Evolutionary conservation across 306 rosid species (phyloP), one percentile per base, ranked within the genome.

Genomic region (Cucurbita moschata): DNA sequence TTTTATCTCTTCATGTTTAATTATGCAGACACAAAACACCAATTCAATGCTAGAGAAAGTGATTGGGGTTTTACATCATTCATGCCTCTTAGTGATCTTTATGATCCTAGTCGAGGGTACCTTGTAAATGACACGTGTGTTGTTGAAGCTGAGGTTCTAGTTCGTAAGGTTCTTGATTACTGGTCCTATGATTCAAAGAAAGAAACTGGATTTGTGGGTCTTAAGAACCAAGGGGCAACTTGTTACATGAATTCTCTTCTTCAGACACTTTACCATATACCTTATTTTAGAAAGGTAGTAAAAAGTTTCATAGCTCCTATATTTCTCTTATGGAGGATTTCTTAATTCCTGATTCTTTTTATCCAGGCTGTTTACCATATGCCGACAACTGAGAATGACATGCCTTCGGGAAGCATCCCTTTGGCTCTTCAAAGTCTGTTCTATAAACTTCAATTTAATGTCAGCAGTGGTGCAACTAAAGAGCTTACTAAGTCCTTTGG

Each of bases 221-320:
- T 93, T 49, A 93, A 93, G 83, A 93, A 93, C 79, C 98, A 88
- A 85, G 98, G 98, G 74, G 96, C 98, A 73, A 93, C 98, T 47
- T 93, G 98, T 88, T 93, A 93, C 79, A 90, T 93, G 98, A 93
- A 93, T 83, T 92, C 98, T 78, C 88, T 90, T 40, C 98, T 92
- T 74, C 98, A 92, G 80, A 92, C 96, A 19, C 80, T 93, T 80
- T 93, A 87, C 78, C 98, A 93, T 85, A 87, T 93, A 78, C 88
- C 98, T 54, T 90, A 87, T 82, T 93, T 93, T 76, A 86, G 98
- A 83, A 88, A 93, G 98, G 98, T 90, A 59, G 12, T 73, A 59
- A 56, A 44, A 43, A 18, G 61, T 66, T 57, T 19, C 70, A 12
- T 59, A 56, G 37, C 61, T 71, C 23, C 35, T 77, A 8, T 71